Evolutionary conservation across 2,329 filamentous ascomycete genomes (phyloP).

Genomic region (Xylariaceae sp.): DNA sequence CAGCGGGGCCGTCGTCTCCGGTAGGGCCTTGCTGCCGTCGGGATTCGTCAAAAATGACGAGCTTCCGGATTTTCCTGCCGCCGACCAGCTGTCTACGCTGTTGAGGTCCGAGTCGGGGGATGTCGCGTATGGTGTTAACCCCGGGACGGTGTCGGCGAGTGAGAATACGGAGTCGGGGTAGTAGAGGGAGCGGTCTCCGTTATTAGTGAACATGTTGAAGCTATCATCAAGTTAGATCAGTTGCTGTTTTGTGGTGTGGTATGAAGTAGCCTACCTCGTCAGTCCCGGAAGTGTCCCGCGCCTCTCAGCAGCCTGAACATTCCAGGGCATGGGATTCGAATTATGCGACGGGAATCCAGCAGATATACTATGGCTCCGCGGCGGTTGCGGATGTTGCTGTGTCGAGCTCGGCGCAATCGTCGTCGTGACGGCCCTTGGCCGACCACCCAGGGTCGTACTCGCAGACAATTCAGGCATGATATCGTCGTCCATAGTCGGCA

Average conservation of each 20-base stretch:
- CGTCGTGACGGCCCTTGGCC: constrained; percentile 26
- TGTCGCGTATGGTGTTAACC: constrained; percentile 27
- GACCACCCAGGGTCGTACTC: constrained; percentile 17
- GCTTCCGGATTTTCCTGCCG: constrained; percentile 24
- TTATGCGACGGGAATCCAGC: constrained; percentile 26
- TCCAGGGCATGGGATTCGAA: constrained; percentile 28
- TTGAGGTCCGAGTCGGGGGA: constrained; percentile 28
- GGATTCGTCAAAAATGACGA: constrained; percentile 20
- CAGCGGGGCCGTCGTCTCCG: constrained; percentile 30
- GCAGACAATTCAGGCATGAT: constrained; percentile 24
- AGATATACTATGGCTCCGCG: constrained; percentile 30
- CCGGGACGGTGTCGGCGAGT: constrained; percentile 25
- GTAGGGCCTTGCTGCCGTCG: constrained; percentile 20
- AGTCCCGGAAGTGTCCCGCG: constrained; percentile 26
- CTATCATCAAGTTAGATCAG: constrained; percentile 12
- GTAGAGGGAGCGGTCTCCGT: constrained; percentile 28
- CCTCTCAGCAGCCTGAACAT: constrained; percentile 21
- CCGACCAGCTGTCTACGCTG: constrained; percentile 26
- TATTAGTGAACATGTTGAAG: constrained; percentile 27
- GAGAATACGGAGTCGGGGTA: constrained; percentile 28
- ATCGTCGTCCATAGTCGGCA: constrained; percentile 23
- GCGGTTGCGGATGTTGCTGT: constrained; percentile 21
- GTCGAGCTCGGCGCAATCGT: constrained; percentile 20
- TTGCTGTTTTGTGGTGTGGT: not conserved
- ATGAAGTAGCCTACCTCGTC: constrained; percentile 19